Base-by-base conservation (phyloP, 495 filamentous ascomycete genomes). In the Extremus antarcticus region DNA sequence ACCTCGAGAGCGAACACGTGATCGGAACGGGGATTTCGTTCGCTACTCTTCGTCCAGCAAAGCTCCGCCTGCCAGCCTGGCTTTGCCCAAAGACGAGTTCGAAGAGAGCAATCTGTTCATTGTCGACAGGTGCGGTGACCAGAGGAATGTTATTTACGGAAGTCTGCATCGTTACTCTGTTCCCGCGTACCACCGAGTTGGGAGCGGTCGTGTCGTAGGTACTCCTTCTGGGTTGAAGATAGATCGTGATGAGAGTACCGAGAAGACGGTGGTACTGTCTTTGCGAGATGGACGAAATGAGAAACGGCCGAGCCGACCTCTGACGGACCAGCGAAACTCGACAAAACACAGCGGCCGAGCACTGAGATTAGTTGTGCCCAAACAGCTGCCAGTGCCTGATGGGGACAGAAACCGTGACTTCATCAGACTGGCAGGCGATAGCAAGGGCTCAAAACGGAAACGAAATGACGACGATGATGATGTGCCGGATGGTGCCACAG, bases 181-280 rank as follows among this genome's bases (percentile, higher is more conserved):
- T 20, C 82, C 84, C 0, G 48, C 58, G 23, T 88, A 86, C 60
- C 71, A 68, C 53, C 82, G 82, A 0, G 57, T 63, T 53, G 85
- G 86, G 35, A 66, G 66, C 45, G 84, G 85, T 0, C 65, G 70
- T 41, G 70, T 89, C 0, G 43, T 89, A 38, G 85, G 85, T 3
- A 20, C 32, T 3, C 17, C 52, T 10, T 1, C 38, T 10, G 24
- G 23, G 11, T 17, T 29, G 15, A 56, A 53, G 38, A 47, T 60
- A 25, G 50, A 60, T 29, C 47, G 50, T 19, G 50, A 56, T 3
- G 48, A 51, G 24, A 60, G 58, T 35, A 56, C 47, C 13, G 54
- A 56, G 15, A 60, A 40, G 40, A 8, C 19, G 17, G 21, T 50
- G 15, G 47, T 32, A 1, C 23, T 50, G 1, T 15, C 17, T 29